A percentile compares a stretch with the other conserved stretches of the same genome.
phyloP scores from a whole-genome alignment of 2,329 filamentous ascomycete genomes.

The Gaeumannomyces tritici region DNA sequence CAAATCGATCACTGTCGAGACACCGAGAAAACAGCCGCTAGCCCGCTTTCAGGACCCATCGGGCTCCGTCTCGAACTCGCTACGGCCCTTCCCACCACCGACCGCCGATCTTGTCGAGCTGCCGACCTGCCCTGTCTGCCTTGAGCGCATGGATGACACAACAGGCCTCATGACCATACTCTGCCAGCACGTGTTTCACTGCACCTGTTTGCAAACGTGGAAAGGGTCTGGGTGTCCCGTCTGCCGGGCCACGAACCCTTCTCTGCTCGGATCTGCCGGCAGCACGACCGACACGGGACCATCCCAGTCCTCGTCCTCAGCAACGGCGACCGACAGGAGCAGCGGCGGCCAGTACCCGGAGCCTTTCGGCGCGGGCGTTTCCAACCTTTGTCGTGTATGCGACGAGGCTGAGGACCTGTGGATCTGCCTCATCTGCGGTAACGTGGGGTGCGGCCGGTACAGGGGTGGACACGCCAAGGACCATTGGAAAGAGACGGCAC shows the following conservation, averaged over 20 bases:
- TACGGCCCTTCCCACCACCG: slow-evolving; percentile 52
- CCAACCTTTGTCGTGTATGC: slow-evolving; percentile 73
- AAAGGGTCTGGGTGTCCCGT: slow-evolving; percentile 89
- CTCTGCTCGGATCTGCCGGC: slow-evolving; percentile 15
- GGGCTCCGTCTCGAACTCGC: slow-evolving; percentile 41
- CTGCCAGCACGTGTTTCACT: slow-evolving; percentile 97
- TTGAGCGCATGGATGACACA: slow-evolving; percentile 97
- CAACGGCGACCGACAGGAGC: background rate
- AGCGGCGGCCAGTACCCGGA: slow-evolving; percentile 28
- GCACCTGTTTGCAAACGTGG: slow-evolving; percentile 93
- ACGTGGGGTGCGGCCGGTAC: slow-evolving; percentile 88
- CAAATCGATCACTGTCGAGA: slow-evolving; percentile 80
- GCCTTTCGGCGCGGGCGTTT: slow-evolving; percentile 48
- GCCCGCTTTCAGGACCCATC: slow-evolving; percentile 48
- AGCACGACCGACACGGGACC: slow-evolving; percentile 5
- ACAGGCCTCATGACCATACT: slow-evolving; percentile 91
- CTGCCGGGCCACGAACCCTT: slow-evolving; percentile 70
- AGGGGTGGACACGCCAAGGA: slow-evolving; percentile 89
- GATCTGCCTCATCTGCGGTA: slow-evolving; percentile 92
- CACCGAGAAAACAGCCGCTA: slow-evolving; percentile 35
- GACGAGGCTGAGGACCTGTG: slow-evolving; percentile 76
- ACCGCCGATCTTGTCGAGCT: slow-evolving; percentile 84
- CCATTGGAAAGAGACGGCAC: slow-evolving; percentile 82
- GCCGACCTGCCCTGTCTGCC: slow-evolving; percentile 89
- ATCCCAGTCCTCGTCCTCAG: background rate